These are phyloP conservation scores for Pleurotus ostreatus DNA, from an alignment of 768 basidiomycete species.

Conservation along the genomic window DNA sequence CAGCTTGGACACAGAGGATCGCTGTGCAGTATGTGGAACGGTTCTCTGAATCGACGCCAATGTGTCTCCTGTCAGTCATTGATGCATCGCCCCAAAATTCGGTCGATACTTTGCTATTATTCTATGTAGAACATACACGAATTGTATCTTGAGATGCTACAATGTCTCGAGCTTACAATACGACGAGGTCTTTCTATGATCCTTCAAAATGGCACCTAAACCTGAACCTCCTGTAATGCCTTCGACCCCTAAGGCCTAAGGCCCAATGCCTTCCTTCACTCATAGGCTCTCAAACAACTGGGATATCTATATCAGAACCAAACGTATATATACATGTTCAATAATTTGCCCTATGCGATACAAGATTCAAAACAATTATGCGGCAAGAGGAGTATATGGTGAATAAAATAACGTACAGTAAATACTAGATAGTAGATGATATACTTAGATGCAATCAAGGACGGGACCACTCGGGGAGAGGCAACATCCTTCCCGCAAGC, in stretches of 20 bases:
- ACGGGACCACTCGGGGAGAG: conserved; percentile 24
- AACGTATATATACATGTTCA: not conserved
- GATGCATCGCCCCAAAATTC: not conserved
- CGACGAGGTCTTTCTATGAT: no score
- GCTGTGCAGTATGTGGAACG: not conserved
- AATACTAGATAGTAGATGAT: not conserved
- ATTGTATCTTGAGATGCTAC: not conserved
- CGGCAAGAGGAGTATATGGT: not conserved
- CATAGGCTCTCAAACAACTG: no score
- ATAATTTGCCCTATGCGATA: not conserved
- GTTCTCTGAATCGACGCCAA: not conserved
- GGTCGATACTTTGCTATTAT: not conserved
- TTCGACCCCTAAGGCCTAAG: no score
- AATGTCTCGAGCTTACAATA: no score
- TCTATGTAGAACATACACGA: not conserved
- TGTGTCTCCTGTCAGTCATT: not conserved
- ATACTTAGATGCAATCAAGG: not conserved
- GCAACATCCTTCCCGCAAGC: conserved; percentile 52
- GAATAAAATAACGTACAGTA: not conserved
- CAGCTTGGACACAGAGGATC: not conserved
- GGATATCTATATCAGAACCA: no score
- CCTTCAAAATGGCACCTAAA: no score
- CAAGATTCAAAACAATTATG: not conserved
- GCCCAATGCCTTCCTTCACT: no score
- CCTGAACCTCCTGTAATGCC: no score